Conservation (phyloP, 306 rosid species). For the Cucumis melo region DNA sequence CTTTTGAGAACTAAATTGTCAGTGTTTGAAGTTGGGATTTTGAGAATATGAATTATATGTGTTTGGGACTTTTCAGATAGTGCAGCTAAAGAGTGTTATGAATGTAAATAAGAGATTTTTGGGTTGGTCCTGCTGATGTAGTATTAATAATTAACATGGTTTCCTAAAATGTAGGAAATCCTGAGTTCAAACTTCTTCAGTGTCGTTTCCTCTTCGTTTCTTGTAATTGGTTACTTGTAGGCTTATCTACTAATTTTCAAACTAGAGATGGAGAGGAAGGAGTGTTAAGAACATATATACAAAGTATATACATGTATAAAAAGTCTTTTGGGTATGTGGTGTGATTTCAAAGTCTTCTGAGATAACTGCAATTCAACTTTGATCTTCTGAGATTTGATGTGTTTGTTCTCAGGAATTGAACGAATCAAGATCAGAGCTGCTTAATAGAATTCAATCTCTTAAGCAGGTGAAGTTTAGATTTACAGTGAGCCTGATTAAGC, state of each 20-base stretch:
- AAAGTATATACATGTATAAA: background rate
- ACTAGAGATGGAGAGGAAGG: background rate
- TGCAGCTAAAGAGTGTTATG: background rate
- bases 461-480: constrained; percentile 43
- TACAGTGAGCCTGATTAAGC: background rate
- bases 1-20: background rate
- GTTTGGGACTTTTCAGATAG: background rate
- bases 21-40: background rate
- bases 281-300: background rate
- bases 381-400: background rate
- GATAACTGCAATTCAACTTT: background rate
- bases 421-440: constrained; percentile 86
- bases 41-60: background rate
- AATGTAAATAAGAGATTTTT: background rate
- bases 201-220: background rate
- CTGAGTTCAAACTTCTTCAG: background rate
- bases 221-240: background rate
- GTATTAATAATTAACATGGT: background rate
- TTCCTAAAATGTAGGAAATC: background rate
- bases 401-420: constrained; percentile 54
- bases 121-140: background rate
- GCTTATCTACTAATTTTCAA: background rate
- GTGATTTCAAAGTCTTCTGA: background rate
- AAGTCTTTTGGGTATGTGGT: background rate
- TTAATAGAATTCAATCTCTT: constrained; percentile 62